Conservation (phyloP, 2,329 filamentous ascomycete genomes). For the Talaromyces verruculosus region DNA sequence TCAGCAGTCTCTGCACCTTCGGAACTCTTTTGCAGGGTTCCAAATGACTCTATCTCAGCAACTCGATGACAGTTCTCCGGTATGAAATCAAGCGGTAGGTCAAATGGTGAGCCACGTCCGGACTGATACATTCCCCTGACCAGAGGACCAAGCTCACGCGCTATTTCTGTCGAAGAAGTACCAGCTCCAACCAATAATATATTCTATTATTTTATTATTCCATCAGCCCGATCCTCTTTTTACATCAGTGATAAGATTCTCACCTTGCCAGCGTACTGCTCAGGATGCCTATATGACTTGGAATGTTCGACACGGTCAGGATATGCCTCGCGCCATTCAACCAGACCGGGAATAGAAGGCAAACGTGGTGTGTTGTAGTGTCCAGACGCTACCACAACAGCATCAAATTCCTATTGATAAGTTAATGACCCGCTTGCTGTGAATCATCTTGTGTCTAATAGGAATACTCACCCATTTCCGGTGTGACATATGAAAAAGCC, state of each 20-base stretch:
- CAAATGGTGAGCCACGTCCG: constrained; percentile 60
- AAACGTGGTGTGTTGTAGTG: constrained; percentile 55
- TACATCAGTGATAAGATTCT: constrained; percentile 35
- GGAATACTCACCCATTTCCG: neutral
- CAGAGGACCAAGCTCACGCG: constrained; percentile 50
- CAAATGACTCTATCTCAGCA: constrained; percentile 52
- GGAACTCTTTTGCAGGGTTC: constrained; percentile 22
- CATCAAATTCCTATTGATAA: constrained; percentile 42
- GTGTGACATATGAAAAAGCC: neutral
- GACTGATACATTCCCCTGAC: constrained; percentile 54
- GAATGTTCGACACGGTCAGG: constrained; percentile 52
- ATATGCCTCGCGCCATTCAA: constrained; percentile 48
- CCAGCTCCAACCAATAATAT: constrained; percentile 58
- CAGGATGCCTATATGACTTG: constrained; percentile 51
- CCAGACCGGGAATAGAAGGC: constrained; percentile 51
- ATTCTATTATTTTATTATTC: constrained; percentile 41
- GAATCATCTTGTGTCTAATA: neutral
- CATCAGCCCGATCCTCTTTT: constrained; percentile 25
- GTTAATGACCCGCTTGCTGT: neutral
- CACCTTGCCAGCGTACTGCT: constrained; percentile 56
- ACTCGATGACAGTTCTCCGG: constrained; percentile 56
- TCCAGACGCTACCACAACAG: constrained; percentile 54
- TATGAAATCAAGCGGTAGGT: constrained; percentile 55
- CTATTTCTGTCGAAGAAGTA: constrained; percentile 57
- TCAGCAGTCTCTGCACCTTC: neutral